Percentiles rank a stretch among this genome's conserved stretches.
phyloP scores from a whole-genome alignment of 495 filamentous ascomycete genomes.

The Hypoxylon fragiforme region DNA sequence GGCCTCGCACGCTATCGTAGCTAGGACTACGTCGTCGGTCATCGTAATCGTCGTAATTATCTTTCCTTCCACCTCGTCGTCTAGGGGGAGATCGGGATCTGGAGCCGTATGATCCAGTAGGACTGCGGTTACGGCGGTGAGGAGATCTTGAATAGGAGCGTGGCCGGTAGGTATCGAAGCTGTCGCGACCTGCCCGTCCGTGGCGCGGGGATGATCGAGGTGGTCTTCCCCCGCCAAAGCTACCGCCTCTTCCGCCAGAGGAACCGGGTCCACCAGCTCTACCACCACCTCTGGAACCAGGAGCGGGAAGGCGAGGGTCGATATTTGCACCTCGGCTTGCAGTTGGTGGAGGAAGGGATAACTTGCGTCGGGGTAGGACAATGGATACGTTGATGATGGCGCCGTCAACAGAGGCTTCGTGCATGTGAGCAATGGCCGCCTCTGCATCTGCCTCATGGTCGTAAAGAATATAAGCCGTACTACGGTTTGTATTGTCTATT shows the following conservation, averaged over 20 bases:
- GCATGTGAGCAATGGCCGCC: conserved; percentile 92
- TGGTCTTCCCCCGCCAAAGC: conserved; percentile 32
- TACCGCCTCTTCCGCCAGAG: conserved; percentile 24
- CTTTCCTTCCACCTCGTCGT: conserved; percentile 42
- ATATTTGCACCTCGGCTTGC: conserved; percentile 54
- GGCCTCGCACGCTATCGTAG: conserved; percentile 31
- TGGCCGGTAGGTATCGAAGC: conserved; percentile 58
- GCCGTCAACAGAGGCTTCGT: conserved; percentile 94
- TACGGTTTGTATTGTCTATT: conserved; percentile 84
- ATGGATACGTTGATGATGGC: conserved; percentile 88
- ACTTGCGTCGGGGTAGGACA: conserved; percentile 78
- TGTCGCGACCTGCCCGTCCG: conserved; percentile 46
- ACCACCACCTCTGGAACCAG: conserved; percentile 40
- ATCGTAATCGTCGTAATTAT: conserved; percentile 46
- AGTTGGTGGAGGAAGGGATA: conserved; percentile 55
- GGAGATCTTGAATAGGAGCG: conserved; percentile 57
- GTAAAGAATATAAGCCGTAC: conserved; percentile 93
- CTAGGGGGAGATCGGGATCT: conserved; percentile 42
- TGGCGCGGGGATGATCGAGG: conserved; percentile 46
- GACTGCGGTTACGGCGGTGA: conserved; percentile 48
- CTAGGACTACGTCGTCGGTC: conserved; percentile 54
- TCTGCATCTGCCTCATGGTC: conserved; percentile 77
- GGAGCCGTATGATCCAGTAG: conserved; percentile 34
- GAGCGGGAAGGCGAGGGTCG: conserved; percentile 48
- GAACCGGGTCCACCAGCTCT: conserved; percentile 37